Percentiles rank a stretch among this genome's conserved stretches.
phyloP scores from a whole-genome alignment of 768 basidiomycete species.

The Scleroderma bovista region DNA sequence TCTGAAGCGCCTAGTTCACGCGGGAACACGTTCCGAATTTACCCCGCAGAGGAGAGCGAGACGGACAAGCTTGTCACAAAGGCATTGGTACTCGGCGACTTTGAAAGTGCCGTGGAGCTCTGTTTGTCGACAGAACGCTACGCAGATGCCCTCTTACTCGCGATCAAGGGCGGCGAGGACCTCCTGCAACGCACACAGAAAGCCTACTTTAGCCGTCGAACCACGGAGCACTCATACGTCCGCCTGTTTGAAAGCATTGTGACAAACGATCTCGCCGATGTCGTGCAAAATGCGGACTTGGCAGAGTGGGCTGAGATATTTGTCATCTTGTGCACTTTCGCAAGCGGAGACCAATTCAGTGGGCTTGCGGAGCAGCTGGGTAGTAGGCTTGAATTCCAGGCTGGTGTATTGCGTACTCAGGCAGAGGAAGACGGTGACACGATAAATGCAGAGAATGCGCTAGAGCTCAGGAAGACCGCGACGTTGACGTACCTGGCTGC shows the following conservation, averaged over 20 bases:
- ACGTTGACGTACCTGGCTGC: constrained; percentile 93
- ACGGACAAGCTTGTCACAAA: constrained; percentile 86
- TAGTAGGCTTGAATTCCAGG: constrained; percentile 83
- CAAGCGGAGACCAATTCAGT: constrained; percentile 76
- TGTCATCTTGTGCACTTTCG: constrained; percentile 94
- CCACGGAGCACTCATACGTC: constrained; percentile 74
- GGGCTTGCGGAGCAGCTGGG: constrained; percentile 91
- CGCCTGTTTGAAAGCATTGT: constrained; percentile 94
- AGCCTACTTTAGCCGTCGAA: constrained; percentile 85
- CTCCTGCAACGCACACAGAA: constrained; percentile 85
- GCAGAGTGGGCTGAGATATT: constrained; percentile 96
- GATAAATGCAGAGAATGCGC: constrained; percentile 29
- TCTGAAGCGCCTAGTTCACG: constrained; percentile 42
- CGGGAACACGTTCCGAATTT: constrained; percentile 85
- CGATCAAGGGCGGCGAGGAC: constrained; percentile 85
- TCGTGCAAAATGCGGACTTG: constrained; percentile 94
- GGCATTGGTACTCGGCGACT: constrained; percentile 94
- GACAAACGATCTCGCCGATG: constrained; percentile 84
- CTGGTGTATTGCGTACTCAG: constrained; percentile 44
- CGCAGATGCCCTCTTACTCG: constrained; percentile 92
- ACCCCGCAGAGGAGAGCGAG: constrained; percentile 81
- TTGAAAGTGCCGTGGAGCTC: constrained; percentile 83
- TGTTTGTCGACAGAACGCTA: constrained; percentile 86
- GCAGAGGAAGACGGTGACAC: constrained; percentile 41
- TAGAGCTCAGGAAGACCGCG: constrained; percentile 75